Percentiles rank a stretch among this genome's conserved stretches.
Conservation (phyloP, 2,329 filamentous ascomycete species). For the Calonectria naviculata region DNA sequence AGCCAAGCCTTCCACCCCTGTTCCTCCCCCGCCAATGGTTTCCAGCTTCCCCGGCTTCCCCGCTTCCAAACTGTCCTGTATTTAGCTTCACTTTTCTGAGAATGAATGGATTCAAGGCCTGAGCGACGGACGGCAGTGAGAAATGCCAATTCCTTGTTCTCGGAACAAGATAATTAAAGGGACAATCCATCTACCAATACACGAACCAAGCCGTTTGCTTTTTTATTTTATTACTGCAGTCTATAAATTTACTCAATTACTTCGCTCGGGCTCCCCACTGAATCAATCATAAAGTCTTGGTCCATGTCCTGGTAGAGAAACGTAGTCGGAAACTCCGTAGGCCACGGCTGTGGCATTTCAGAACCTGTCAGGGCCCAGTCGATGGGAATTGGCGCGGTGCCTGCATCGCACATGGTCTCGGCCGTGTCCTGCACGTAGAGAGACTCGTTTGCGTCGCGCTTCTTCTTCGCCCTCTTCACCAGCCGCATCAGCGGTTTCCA, state of each 20-base stretch:
- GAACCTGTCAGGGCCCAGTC: neutral
- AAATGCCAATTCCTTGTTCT: neutral
- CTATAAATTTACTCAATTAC: neutral
- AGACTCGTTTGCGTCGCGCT: neutral
- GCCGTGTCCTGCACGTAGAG: neutral
- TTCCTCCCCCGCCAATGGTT: neutral
- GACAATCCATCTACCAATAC: neutral
- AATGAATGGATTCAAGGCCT: neutral
- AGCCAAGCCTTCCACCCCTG: neutral
- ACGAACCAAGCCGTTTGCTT: neutral
- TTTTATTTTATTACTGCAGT: neutral
- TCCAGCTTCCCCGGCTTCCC: neutral
- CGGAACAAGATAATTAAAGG: neutral
- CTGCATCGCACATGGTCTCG: neutral
- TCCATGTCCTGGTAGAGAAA: constrained; percentile 7
- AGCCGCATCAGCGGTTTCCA: constrained; percentile 10
- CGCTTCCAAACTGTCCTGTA: neutral
- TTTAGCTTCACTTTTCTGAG: constrained; percentile 1
- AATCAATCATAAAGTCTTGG: neutral
- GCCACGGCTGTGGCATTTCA: neutral
- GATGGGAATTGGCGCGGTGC: neutral
- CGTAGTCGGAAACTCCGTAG: neutral
- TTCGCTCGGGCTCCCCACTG: constrained; percentile 7
- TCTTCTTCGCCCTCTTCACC: neutral
- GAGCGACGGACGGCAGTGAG: neutral